phyloP scores from a whole-genome alignment of 768 basidiomycete genomes.

The Cystobasidium ongulense region DNA sequence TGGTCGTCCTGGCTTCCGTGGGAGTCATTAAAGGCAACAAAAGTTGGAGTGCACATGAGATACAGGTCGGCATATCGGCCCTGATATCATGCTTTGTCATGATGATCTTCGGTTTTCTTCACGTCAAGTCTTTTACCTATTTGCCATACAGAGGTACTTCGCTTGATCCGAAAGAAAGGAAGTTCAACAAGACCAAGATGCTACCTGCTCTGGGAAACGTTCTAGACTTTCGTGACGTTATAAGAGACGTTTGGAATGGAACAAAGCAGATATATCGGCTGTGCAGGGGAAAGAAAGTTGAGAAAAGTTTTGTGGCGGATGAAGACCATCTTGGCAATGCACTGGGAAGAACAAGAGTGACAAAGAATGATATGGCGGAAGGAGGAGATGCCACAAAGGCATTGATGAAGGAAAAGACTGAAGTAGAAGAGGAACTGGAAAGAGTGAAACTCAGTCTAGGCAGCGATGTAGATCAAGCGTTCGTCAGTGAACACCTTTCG shows the following conservation, averaged over 20 bases:
- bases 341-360: constrained; percentile 5
- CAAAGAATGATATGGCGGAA: neutral
- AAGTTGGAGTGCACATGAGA: constrained; percentile 58
- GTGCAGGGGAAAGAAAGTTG: constrained; percentile 7
- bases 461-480: neutral
- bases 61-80: constrained; percentile 63
- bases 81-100: constrained; percentile 66
- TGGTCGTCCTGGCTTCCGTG: constrained; percentile 55
- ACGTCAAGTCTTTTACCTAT: constrained; percentile 66
- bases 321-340: constrained; percentile 27
- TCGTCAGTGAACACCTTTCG: neutral
- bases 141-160: constrained; percentile 52
- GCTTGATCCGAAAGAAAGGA: constrained; percentile 8
- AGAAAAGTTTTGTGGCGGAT: neutral
- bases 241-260: constrained; percentile 51
- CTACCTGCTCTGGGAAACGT: constrained; percentile 54
- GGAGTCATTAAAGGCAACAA: constrained; percentile 55
- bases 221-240: constrained; percentile 63
- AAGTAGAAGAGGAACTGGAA: constrained; percentile 10
- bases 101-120: constrained; percentile 48
- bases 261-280: constrained; percentile 2
- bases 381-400: neutral
- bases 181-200: constrained; percentile 32
- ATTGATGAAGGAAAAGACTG: constrained; percentile 6
- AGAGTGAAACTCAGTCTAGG: neutral